phyloP scores from a whole-genome alignment of 768 basidiomycete species.

The Pholiota microspora region DNA sequence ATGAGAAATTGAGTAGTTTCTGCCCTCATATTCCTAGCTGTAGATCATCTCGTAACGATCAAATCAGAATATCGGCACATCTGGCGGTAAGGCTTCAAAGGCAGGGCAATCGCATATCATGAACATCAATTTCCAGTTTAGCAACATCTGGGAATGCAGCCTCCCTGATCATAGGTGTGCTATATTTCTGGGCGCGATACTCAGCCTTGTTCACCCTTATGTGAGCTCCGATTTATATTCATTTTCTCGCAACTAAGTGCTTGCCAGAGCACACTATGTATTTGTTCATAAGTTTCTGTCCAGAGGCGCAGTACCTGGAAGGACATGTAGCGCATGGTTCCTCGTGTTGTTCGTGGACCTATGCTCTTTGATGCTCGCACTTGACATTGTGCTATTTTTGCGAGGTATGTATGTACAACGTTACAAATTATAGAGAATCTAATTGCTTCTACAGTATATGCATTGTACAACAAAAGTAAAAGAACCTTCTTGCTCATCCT shows the following conservation, averaged over 20 bases:
- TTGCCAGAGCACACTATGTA: neutral
- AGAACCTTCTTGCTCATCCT: neutral
- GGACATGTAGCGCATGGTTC: constrained; percentile 3
- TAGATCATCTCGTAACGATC: neutral
- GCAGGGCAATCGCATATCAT: too few species aligned
- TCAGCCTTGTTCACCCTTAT: constrained; percentile 1
- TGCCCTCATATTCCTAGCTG: neutral
- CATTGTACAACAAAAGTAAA: constrained; percentile 1
- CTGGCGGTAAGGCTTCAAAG: neutral
- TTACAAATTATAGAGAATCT: too few species aligned
- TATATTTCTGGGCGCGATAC: constrained; percentile 7
- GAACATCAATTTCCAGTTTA: neutral
- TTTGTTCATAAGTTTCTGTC: neutral
- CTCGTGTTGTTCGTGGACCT: neutral
- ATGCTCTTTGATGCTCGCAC: neutral
- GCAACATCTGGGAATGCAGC: neutral
- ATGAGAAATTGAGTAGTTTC: neutral
- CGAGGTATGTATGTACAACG: constrained; percentile 1
- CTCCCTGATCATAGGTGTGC: neutral
- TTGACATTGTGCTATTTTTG: constrained; percentile 1
- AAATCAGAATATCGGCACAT: constrained; percentile 4
- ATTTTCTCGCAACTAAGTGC: neutral
- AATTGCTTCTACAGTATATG: neutral
- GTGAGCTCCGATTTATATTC: neutral
- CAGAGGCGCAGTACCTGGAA: neutral